phyloP scores from a whole-genome alignment of 1,284 basidiomycete species.

The Flammula alnicola region DNA sequence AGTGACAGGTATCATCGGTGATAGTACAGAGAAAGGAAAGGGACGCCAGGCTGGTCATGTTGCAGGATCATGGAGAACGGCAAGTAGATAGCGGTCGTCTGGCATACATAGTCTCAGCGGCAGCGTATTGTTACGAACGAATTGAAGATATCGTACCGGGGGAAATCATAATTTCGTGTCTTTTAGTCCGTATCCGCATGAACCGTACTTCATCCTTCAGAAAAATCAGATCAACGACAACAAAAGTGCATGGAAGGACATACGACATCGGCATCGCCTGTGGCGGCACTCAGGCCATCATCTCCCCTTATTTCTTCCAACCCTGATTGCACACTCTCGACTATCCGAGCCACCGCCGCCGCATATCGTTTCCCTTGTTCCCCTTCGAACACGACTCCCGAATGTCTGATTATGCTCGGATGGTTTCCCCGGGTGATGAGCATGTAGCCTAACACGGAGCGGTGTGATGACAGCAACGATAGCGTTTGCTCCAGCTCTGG shows the following conservation, averaged over 20 bases:
- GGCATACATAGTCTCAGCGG: constrained; percentile 1
- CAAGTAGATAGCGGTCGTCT: constrained; percentile 86
- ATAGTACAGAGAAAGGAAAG: no score
- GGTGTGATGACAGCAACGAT: constrained; percentile 75
- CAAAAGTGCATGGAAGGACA: constrained; percentile 7
- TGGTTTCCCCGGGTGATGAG: constrained; percentile 73
- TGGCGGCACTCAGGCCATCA: constrained; percentile 50
- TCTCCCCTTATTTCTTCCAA: constrained; percentile 70
- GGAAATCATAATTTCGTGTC: constrained; percentile 93
- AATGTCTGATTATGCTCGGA: constrained; percentile 78
- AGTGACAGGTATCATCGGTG: no score
- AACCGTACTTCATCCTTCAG: constrained; percentile 85
- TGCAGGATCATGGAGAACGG: constrained; percentile 83
- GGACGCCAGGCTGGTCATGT: no score
- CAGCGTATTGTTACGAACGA: neutral
- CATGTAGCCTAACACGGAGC: constrained; percentile 88
- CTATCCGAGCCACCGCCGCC: constrained; percentile 75
- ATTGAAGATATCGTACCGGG: constrained; percentile 63
- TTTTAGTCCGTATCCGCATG: constrained; percentile 88
- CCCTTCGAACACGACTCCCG: constrained; percentile 87
- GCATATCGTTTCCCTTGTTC: constrained; percentile 85
- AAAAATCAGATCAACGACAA: neutral
- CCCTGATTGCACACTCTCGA: constrained; percentile 75
- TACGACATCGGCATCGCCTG: constrained; percentile 30
- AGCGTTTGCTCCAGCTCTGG: constrained; percentile 80